Percentiles rank a stretch among this genome's conserved stretches.
phyloP scores from a whole-genome alignment of 306 rosid species.

The Quercus robur region DNA sequence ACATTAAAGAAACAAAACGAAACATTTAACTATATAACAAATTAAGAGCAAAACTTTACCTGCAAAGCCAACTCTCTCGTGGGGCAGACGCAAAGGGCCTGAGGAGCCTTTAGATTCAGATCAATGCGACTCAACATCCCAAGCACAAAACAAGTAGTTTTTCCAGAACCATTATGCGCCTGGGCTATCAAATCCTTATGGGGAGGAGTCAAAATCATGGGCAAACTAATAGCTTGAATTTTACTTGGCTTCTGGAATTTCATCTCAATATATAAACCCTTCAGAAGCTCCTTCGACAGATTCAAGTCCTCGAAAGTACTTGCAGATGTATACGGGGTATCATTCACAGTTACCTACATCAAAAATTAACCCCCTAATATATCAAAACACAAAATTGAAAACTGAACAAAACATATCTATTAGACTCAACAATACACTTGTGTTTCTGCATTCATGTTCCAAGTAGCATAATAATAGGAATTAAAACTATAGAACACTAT shows the following conservation, averaged over 20 bases:
- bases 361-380: background rate
- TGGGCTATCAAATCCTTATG: slow-evolving; percentile 76
- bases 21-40: background rate
- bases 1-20: background rate
- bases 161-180: slow-evolving; percentile 95
- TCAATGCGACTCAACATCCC: slow-evolving; percentile 93
- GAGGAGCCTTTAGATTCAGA: slow-evolving; percentile 65
- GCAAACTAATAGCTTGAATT: slow-evolving; percentile 82
- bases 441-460: too few relatives aligned
- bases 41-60: slow-evolving; percentile 28
- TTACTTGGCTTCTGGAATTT: slow-evolving; percentile 81
- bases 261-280: slow-evolving; percentile 88
- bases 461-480: too few relatives aligned
- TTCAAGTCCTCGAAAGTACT: slow-evolving; percentile 63
- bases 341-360: slow-evolving; percentile 58
- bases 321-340: slow-evolving; percentile 85
- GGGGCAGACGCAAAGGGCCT: slow-evolving; percentile 89
- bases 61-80: slow-evolving; percentile 90
- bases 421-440: too few relatives aligned
- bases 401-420: too few relatives aligned
- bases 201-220: slow-evolving; percentile 85
- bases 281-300: slow-evolving; percentile 61
- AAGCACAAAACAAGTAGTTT: slow-evolving; percentile 91
- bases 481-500: too few relatives aligned
- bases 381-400: background rate